phyloP scores from a whole-genome alignment of 768 basidiomycete genomes.

The Leccinum aurantiacum region DNA sequence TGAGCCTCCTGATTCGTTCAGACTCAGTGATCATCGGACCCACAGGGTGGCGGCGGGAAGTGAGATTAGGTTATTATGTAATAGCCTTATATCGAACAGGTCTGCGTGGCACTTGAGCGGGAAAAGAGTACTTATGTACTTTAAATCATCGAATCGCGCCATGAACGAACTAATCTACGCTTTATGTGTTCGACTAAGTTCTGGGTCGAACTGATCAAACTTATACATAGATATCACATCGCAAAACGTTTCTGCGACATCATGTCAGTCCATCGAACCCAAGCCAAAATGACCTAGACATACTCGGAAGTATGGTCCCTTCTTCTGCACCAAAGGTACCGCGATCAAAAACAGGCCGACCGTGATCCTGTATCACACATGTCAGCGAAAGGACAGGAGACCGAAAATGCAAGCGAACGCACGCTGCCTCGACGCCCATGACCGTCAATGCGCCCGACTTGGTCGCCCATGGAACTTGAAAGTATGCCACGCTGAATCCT shows the following conservation, averaged over 20 bases:
- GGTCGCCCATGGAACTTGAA: conserved; percentile 42
- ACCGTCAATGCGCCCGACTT: conserved; percentile 35
- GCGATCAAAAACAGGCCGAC: conserved; percentile 36
- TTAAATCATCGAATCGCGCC: not conserved
- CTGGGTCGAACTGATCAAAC: not conserved
- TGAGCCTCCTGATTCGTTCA: no score
- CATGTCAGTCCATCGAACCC: not conserved
- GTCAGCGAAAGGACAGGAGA: not conserved
- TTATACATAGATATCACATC: conserved; percentile 4
- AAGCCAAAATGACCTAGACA: conserved; percentile 9
- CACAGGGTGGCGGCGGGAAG: no score
- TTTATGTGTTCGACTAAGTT: not conserved
- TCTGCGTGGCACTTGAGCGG: not conserved
- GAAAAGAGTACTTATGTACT: not conserved
- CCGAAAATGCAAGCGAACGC: conserved; percentile 9
- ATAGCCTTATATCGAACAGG: no score
- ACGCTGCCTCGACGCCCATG: conserved; percentile 42
- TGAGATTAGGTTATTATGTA: not conserved
- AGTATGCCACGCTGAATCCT: conserved; percentile 42
- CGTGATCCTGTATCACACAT: conserved; percentile 25
- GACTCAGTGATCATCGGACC: no score
- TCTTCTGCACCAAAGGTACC: conserved; percentile 38
- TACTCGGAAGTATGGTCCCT: conserved; percentile 36
- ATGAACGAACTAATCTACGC: not conserved
- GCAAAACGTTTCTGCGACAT: conserved; percentile 23